phyloP scores from a whole-genome alignment of 2,329 filamentous ascomycete genomes.

The Botryotinia narcissicola region DNA sequence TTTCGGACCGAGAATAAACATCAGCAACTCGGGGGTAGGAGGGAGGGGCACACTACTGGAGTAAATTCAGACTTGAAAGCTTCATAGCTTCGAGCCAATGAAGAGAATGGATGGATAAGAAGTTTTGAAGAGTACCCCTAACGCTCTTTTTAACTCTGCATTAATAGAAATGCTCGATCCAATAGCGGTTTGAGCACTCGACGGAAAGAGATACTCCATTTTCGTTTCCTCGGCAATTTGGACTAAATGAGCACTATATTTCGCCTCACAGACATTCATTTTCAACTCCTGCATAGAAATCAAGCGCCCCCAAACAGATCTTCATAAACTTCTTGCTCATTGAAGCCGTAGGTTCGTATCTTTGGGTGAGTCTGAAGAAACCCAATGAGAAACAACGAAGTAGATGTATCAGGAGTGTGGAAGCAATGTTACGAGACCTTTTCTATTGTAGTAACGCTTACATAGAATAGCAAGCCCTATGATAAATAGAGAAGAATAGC shows the following conservation, averaged over 20 bases:
- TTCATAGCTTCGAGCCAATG: slow-evolving; percentile 39
- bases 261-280: neutral
- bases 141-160: neutral
- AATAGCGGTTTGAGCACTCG: slow-evolving; percentile 23
- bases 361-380: neutral
- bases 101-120: slow-evolving; percentile 37
- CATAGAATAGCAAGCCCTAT: neutral
- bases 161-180: slow-evolving; percentile 22
- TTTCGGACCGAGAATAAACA: too few species aligned
- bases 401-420: neutral
- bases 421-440: neutral
- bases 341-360: neutral
- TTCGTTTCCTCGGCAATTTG: neutral
- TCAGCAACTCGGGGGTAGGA: too few species aligned
- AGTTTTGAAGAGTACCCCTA: slow-evolving; percentile 19
- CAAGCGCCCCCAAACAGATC: too few species aligned
- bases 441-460: too few species aligned
- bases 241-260: neutral
- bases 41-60: too few species aligned
- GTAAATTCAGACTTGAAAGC: accelerated
- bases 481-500: accelerated
- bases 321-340: neutral
- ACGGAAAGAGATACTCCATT: neutral
- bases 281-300: neutral
- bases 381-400: too few species aligned